Conservation (phyloP, 805 yeast species). For the Metschnikowia gruessii region DNA sequence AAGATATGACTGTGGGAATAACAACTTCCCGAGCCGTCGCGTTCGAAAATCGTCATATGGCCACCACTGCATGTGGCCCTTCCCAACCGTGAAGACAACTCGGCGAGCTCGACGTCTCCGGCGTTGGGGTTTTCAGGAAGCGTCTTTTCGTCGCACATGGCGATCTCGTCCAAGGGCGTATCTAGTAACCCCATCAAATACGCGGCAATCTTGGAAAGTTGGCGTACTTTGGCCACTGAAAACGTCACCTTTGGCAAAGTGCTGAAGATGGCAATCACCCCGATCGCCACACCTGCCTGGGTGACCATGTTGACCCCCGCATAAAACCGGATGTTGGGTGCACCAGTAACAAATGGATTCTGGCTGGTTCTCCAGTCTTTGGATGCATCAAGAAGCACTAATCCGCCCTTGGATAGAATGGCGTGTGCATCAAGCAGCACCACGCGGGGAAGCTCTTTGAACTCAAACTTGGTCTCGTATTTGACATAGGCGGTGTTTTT, state of each 20-base stretch:
- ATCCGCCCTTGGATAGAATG: constrained; percentile 53
- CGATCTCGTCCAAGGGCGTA: constrained; percentile 26
- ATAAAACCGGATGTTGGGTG: constrained; percentile 59
- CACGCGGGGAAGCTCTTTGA: constrained; percentile 50
- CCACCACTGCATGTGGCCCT: constrained; percentile 53
- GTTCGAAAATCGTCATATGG: constrained; percentile 49
- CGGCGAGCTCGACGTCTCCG: constrained; percentile 28
- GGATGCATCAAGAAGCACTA: constrained; percentile 57
- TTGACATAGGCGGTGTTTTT: constrained; percentile 48
- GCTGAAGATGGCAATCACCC: constrained; percentile 60
- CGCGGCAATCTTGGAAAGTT: constrained; percentile 36
- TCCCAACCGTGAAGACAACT: constrained; percentile 41
- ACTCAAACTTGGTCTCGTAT: constrained; percentile 45
- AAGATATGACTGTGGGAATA: constrained; percentile 50
- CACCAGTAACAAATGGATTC: constrained; percentile 62
- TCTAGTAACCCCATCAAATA: constrained; percentile 44
- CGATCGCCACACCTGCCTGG: constrained; percentile 46
- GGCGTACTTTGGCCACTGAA: constrained; percentile 31
- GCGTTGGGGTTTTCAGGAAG: constrained; percentile 11
- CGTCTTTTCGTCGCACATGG: constrained; percentile 4
- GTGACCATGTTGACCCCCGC: constrained; percentile 58
- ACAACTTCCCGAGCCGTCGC: constrained; percentile 64
- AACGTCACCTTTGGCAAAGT: constrained; percentile 37
- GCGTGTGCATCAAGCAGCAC: constrained; percentile 70
- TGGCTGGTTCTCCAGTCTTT: constrained; percentile 66